These are phyloP conservation scores for Gymnopilus dilepis DNA, from an alignment of 768 basidiomycete genomes.

Conservation along the genomic window DNA sequence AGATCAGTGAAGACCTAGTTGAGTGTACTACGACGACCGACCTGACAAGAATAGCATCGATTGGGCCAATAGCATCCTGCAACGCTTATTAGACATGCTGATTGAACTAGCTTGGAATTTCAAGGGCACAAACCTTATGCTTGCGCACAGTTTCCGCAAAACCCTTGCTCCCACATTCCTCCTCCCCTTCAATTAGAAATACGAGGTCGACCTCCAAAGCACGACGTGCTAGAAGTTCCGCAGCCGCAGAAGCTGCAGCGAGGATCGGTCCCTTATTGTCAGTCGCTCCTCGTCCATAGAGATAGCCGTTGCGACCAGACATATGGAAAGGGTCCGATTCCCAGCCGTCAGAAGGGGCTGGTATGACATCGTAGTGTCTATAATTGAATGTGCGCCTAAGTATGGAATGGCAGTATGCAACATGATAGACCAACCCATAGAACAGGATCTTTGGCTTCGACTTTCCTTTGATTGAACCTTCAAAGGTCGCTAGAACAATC, in stretches of 20 bases:
- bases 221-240: constrained; percentile 73
- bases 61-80: constrained; percentile 80
- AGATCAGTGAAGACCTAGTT: constrained; percentile 4
- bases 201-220: constrained; percentile 87
- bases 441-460: constrained; percentile 81
- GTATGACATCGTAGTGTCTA: constrained; percentile 97
- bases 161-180: constrained; percentile 91
- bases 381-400: constrained; percentile 1
- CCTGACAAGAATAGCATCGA: constrained; percentile 92
- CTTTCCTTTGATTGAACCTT: constrained; percentile 62
- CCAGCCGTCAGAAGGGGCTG: constrained; percentile 80
- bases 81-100: background rate
- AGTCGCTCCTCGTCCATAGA: constrained; percentile 90
- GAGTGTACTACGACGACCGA: constrained; percentile 29
- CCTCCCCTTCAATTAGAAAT: constrained; percentile 94
- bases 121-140: constrained; percentile 61
- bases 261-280: constrained; percentile 97
- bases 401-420: background rate
- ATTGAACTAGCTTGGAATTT: background rate
- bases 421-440: constrained; percentile 68
- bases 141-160: constrained; percentile 78
- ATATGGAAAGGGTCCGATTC: constrained; percentile 82
- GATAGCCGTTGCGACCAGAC: constrained; percentile 83
- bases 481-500: constrained; percentile 88
- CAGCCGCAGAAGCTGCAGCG: constrained; percentile 88